Evolutionary conservation across 2,329 filamentous ascomycete species (phyloP).

Genomic region (Fusarium begoniae): DNA sequence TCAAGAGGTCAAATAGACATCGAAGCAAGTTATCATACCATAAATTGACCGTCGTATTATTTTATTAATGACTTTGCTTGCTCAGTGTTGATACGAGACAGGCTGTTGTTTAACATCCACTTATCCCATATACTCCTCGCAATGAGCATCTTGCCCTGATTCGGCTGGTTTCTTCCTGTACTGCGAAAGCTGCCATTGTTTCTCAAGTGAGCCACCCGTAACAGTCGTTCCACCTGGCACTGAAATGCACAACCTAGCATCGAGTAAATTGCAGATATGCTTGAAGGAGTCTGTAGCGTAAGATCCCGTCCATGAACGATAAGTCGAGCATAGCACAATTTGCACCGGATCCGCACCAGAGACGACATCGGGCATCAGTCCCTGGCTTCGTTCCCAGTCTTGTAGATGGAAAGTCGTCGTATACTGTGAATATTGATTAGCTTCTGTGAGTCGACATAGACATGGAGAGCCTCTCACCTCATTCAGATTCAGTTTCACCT

Average conservation of each 20-base stretch:
- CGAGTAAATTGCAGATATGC: neutral
- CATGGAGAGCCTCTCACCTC: neutral
- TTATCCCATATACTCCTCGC: neutral
- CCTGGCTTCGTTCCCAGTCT: neutral
- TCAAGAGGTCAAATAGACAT: neutral
- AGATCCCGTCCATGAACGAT: neutral
- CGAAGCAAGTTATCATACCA: neutral
- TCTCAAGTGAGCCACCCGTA: neutral
- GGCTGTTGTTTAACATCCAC: too few relatives aligned
- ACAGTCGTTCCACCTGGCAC: neutral
- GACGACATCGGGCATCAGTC: neutral
- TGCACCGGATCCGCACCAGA: neutral
- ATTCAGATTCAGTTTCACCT: neutral
- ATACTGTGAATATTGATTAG: neutral
- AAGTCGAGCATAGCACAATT: neutral
- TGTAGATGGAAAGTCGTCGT: neutral
- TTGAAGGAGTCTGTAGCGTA: neutral
- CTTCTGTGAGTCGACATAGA: rapidly evolving
- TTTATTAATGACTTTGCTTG: neutral
- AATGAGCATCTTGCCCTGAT: neutral
- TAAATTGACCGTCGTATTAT: rapidly evolving
- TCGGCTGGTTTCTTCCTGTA: neutral
- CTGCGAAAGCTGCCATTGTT: neutral
- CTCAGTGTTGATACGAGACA: rapidly evolving
- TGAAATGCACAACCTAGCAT: neutral